Percentiles rank a stretch among this genome's conserved stretches.
Evolutionary conservation across 2,329 filamentous ascomycete genomes (phyloP).

Genomic region (Fusarium heterosporum): DNA sequence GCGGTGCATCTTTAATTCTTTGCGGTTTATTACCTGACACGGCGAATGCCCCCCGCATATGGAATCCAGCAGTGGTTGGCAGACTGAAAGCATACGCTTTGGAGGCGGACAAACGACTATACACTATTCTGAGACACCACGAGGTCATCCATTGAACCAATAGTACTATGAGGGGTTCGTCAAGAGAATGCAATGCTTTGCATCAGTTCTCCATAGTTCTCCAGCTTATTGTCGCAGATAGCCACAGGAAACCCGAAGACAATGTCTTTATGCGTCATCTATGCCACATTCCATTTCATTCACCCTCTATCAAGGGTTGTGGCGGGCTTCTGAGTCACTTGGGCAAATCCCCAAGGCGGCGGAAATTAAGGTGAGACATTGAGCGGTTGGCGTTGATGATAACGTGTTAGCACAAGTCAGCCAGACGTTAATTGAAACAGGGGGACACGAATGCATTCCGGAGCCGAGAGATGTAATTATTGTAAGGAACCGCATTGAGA

Average conservation of each 20-base stretch:
- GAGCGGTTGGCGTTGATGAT: constrained; percentile 27
- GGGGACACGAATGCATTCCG: constrained; percentile 41
- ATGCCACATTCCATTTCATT: constrained; percentile 33
- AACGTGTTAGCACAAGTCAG: constrained; percentile 24
- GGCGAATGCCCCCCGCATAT: constrained; percentile 31
- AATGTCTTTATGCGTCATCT: constrained; percentile 38
- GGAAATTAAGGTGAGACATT: constrained; percentile 32
- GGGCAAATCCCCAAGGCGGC: not conserved
- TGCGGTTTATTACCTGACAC: constrained; percentile 17
- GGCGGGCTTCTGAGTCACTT: constrained; percentile 19
- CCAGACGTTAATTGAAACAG: constrained; percentile 34
- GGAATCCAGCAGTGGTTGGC: constrained; percentile 38
- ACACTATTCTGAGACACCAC: constrained; percentile 41
- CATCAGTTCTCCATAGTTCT: constrained; percentile 17
- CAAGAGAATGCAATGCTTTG: constrained; percentile 40
- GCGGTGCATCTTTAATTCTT: constrained; percentile 38
- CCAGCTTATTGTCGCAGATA: constrained; percentile 2
- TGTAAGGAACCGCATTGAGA: constrained; percentile 25
- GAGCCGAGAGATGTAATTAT: constrained; percentile 33
- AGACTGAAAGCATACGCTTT: constrained; percentile 39
- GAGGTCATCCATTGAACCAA: constrained; percentile 23
- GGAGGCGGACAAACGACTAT: constrained; percentile 24
- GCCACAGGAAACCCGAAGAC: constrained; percentile 1
- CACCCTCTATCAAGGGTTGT: constrained; percentile 15
- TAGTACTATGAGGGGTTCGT: constrained; percentile 8